Conservation (phyloP, 75 land plant genomes). For the Larix kaempferi region DNA sequence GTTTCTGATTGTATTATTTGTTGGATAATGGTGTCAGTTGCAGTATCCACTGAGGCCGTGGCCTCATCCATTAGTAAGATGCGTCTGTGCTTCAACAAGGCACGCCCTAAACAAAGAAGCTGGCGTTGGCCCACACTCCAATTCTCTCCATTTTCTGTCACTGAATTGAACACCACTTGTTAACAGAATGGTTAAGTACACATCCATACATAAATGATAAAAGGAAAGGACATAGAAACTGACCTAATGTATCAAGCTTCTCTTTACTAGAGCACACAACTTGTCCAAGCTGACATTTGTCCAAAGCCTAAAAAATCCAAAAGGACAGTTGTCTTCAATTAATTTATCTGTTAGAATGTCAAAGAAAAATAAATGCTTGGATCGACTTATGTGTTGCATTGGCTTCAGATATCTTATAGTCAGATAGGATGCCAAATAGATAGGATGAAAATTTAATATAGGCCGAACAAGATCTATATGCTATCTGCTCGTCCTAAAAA, state of each 20-base stretch:
- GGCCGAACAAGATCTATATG: no score
- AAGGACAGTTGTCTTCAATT: no score
- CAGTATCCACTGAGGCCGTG: slow-evolving; percentile 51
- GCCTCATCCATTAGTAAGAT: slow-evolving; percentile 50
- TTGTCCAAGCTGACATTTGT: slow-evolving; percentile 46
- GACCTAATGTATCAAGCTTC: slow-evolving; percentile 42
- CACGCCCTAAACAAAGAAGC: slow-evolving; percentile 41
- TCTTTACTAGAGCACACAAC: slow-evolving; percentile 31
- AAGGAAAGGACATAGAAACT: neutral
- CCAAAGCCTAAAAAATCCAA: slow-evolving; percentile 26
- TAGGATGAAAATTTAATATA: no score
- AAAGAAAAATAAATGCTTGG: no score
- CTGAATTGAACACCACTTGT: slow-evolving; percentile 15
- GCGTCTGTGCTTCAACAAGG: slow-evolving; percentile 31
- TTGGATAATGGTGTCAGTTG: slow-evolving; percentile 41
- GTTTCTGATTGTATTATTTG: slow-evolving; percentile 38
- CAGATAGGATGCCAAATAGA: no score
- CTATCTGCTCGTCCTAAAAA: no score
- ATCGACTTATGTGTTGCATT: no score
- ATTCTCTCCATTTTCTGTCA: slow-evolving; percentile 53
- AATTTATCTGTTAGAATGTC: no score
- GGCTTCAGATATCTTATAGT: no score
- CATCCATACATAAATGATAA: neutral
- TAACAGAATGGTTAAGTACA: neutral
- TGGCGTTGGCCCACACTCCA: slow-evolving; percentile 58